Evolutionary conservation across 768 basidiomycete genomes (phyloP).

Genomic region (Tylopilus subfusipes): DNA sequence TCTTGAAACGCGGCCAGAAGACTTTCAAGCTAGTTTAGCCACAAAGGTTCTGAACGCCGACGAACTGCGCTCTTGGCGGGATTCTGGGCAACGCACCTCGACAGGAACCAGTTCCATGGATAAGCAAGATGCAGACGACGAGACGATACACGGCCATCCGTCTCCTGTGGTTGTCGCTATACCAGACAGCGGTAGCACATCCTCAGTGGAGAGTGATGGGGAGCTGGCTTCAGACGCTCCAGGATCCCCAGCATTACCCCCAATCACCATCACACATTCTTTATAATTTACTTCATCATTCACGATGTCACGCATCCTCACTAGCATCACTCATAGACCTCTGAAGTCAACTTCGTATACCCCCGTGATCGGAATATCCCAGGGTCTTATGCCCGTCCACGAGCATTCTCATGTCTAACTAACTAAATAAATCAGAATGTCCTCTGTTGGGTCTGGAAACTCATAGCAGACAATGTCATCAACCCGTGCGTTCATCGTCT

Average conservation of each 20-base stretch:
- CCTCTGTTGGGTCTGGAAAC: conserved; percentile 2
- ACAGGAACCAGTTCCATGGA: conserved; percentile 10
- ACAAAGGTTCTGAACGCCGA: conserved; percentile 72
- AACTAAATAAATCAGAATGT: conserved; percentile 7
- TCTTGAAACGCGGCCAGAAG: conserved; percentile 53
- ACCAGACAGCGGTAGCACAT: conserved; percentile 14
- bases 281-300: conserved; percentile 20
- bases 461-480: neutral
- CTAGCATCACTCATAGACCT: conserved; percentile 24
- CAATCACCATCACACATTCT: conserved; percentile 44
- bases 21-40: conserved; percentile 46
- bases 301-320: conserved; percentile 7
- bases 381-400: conserved; percentile 6
- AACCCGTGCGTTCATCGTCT: neutral
- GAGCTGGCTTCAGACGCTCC: conserved; percentile 17
- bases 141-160: conserved; percentile 22
- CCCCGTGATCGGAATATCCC: conserved; percentile 19
- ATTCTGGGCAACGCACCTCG: conserved; percentile 27
- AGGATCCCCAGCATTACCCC: conserved; percentile 30
- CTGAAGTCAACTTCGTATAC: conserved; percentile 26
- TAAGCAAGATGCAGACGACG: conserved; percentile 29
- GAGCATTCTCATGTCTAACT: conserved; percentile 13
- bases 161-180: conserved; percentile 20
- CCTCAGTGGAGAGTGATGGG: conserved; percentile 28
- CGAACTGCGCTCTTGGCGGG: conserved; percentile 63